Percentiles rank a stretch among this genome's conserved stretches.
Evolutionary conservation across 805 yeast genomes (phyloP).

Genomic region (Starmerella bombi): DNA sequence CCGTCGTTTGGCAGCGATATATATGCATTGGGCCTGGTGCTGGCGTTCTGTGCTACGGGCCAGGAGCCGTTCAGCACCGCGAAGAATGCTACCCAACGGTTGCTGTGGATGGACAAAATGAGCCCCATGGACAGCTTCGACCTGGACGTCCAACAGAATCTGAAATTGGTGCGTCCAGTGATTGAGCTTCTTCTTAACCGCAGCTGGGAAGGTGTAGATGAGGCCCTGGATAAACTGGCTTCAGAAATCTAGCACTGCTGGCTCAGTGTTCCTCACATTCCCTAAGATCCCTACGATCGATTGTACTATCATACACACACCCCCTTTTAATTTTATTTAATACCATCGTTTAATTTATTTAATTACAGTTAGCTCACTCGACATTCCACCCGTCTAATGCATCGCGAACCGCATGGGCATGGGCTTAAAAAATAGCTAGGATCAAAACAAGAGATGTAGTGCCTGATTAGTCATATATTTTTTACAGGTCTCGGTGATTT

Average conservation of each 20-base stretch:
- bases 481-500: slow-evolving; percentile 5
- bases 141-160: slow-evolving; percentile 15
- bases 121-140: slow-evolving; percentile 22
- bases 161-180: slow-evolving; percentile 12
- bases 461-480: slow-evolving; percentile 7
- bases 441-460: background rate
- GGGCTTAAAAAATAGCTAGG: background rate
- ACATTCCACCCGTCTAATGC: too few species aligned
- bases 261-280: too few species aligned
- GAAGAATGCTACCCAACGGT: slow-evolving; percentile 25
- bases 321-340: too few species aligned
- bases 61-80: slow-evolving; percentile 32
- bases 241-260: background rate
- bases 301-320: too few species aligned
- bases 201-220: slow-evolving; percentile 8
- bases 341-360: too few species aligned
- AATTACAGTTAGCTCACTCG: too few species aligned
- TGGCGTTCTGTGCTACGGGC: slow-evolving; percentile 37
- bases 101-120: slow-evolving; percentile 24
- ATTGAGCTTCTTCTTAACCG: slow-evolving; percentile 11
- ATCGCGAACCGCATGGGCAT: background rate
- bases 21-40: slow-evolving; percentile 36
- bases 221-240: slow-evolving; percentile 2
- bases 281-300: too few species aligned
- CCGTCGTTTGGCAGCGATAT: slow-evolving; percentile 34